Conservation (phyloP, 2,329 filamentous ascomycete genomes). For the Fusarium chaquense region DNA sequence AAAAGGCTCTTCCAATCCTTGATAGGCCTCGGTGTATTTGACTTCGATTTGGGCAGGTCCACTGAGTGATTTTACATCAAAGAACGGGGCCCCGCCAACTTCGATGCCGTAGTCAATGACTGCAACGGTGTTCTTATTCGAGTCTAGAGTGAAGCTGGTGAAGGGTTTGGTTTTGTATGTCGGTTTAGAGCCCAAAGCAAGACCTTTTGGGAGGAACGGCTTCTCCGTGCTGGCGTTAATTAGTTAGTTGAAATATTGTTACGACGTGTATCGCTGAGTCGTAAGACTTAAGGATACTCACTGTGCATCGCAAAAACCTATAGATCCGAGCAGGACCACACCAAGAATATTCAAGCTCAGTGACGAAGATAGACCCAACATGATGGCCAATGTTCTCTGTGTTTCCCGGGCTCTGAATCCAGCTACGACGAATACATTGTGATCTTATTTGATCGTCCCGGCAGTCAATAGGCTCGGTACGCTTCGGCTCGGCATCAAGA, state of each 20-base stretch:
- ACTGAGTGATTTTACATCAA: not conserved
- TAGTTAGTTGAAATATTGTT: not conserved
- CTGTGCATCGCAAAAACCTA: not conserved
- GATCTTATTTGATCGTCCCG: not conserved
- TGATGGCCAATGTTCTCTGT: not conserved
- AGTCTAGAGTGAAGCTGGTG: constrained; percentile 4
- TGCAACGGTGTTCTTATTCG: not conserved
- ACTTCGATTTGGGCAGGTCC: constrained; percentile 5
- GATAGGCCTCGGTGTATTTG: constrained; percentile 1
- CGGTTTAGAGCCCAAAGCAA: fast-evolving
- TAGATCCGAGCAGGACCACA: not conserved
- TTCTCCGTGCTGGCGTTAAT: not conserved
- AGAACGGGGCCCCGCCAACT: constrained; percentile 6
- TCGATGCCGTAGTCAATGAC: constrained; percentile 10
- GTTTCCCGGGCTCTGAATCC: fast-evolving
- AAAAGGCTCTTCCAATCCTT: not conserved
- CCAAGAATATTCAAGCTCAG: not conserved
- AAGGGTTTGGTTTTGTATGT: not conserved
- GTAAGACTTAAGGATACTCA: not conserved
- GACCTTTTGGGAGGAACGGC: not conserved
- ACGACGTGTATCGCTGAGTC: not conserved
- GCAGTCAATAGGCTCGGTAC: not conserved
- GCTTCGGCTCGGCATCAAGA: not conserved
- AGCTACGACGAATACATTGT: not conserved
- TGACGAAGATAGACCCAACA: not conserved